Evolutionary conservation across 2,329 filamentous ascomycete species (phyloP), one percentile per base, ranked within the genome.

Genomic region (Aspergillus latus): DNA sequence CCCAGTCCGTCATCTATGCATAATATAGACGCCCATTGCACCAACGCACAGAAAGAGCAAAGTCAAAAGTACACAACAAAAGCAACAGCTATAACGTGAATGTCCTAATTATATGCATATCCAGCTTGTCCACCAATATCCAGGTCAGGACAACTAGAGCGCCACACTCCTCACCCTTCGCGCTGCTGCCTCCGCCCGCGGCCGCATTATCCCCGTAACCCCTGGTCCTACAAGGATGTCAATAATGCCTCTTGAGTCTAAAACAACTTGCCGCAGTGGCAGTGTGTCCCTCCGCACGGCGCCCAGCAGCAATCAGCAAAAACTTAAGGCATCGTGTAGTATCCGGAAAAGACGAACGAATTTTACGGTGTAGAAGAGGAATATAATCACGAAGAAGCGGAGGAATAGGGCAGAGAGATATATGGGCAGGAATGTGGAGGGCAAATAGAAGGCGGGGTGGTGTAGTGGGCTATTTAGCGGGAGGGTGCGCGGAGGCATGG

Each of bases 241-340:
- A 57, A 75, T 49, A 2, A 80, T 62, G 4, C 78, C 78, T 21
- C 72, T 73, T 77, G 10, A 73, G 71, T 1, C 76, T 76, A 60
- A 71, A 80, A 58, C 80, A 79, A 3, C 76, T 76, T 21, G 77
- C 80, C 54, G 72, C 67, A 37, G 71, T 76, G 42, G 80, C 65
- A 64, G 84, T 72, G 67, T 87, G 84, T 46, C 74, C 73, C 60
- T 87, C 83, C 0, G 74, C 78, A 5, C 83, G 74, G 30, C 82
- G 77, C 9, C 83, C 84, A 72, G 86, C 83, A 2, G 83, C 82
- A 2, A 77, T 74, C 6, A 86, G 69, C 63, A 86, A 77, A 62
- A 86, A 83, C 6, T 75, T 81, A 21, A 2, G 81, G 83, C 2
- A 83, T 83, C 52, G 86, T 72, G 1, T 78, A 80, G 69, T 86